Evolutionary conservation across 805 yeast species (phyloP).

Genomic region (Metschnikowia lochheadii): DNA sequence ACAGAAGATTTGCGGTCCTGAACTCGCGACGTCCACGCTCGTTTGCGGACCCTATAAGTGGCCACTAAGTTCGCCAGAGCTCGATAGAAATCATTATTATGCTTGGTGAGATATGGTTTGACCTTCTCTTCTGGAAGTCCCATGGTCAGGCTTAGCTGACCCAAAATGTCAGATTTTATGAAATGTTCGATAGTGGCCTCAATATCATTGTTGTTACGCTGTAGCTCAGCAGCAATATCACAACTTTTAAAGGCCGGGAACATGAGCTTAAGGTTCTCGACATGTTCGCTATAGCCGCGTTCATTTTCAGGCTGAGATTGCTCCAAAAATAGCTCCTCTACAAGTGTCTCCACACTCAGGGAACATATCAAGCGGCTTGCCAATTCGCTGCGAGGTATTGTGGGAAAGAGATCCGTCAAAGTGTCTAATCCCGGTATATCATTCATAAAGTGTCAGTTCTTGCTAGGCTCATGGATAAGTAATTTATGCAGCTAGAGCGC

Average conservation of each 20-base stretch:
- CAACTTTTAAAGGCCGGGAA: conserved; percentile 41
- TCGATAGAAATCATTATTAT: conserved; percentile 23
- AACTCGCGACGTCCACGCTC: conserved; percentile 9
- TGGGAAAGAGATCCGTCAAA: conserved; percentile 28
- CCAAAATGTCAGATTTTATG: conserved; percentile 5
- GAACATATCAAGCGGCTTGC: conserved; percentile 23
- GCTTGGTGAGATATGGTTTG: conserved; percentile 21
- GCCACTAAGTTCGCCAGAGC: conserved; percentile 36
- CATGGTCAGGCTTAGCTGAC: conserved; percentile 2
- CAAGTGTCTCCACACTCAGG: conserved; percentile 20
- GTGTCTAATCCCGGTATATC: conserved; percentile 17
- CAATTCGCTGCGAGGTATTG: conserved; percentile 23
- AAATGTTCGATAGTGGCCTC: conserved; percentile 24
- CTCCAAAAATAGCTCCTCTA: conserved; percentile 23
- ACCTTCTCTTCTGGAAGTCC: conserved; percentile 4
- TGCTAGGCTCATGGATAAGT: neutral
- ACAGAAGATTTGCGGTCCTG: conserved; percentile 5
- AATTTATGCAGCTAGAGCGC: neutral
- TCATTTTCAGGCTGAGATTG: neutral
- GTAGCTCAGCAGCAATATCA: conserved; percentile 26
- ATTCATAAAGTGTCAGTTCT: neutral
- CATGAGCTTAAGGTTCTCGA: conserved; percentile 33
- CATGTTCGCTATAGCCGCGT: conserved; percentile 12
- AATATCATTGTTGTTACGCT: conserved; percentile 27
- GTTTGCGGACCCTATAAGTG: conserved; percentile 9